Evolutionary conservation across 768 basidiomycete genomes (phyloP), one percentile per base, ranked within the genome.

Genomic region (Russula brevipes): DNA sequence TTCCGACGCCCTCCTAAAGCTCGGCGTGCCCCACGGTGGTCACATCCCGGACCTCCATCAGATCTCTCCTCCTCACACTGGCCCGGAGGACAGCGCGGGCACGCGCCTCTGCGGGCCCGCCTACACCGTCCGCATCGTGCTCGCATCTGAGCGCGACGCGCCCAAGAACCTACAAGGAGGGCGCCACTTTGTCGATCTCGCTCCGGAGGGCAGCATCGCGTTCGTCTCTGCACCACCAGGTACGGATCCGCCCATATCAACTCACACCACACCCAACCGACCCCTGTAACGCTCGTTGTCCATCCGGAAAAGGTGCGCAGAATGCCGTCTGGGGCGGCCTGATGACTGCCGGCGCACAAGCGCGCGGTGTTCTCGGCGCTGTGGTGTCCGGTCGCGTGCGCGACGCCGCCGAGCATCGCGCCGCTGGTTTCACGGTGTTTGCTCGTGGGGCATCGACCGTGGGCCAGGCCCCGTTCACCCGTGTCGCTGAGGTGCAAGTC

Each of bases 251-350:
- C 16, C 42, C 38, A 24, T 24, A 24, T 24, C 24, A 24, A 39
- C 38, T 7, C 12, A 39, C 12, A 39, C 7, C 38, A 1, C 38
- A 8, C 38, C 38, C 38, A 8, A 8, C 38, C 12, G 38, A 39
- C 38, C 7, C 38, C 38, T 2, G 38, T 39, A 12, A 7, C 8
- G 38, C 8, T 39, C 38, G 38, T 7, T 7, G 54, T 57, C 14
- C 9, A 49, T 17, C 19, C 2, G n/a, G 45, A 51, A 8, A 72
- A 87, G 90, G 85, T 59, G 76, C 80, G 33, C 88, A 87, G 73
- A 88, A 85, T 68, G 91, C 92, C 4, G 89, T 93, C 6, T 96
- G 94, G 94, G 93, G 94, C 30, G 93, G 94, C 19, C 83, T 92
- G 54, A 92, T 94, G 92, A 86, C 91, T 11, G 89, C 90, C 0